A percentile compares a stretch with the other conserved stretches of the same genome.
Conservation (phyloP, 1,284 basidiomycete genomes). For the Moesziomyces sp. region DNA sequence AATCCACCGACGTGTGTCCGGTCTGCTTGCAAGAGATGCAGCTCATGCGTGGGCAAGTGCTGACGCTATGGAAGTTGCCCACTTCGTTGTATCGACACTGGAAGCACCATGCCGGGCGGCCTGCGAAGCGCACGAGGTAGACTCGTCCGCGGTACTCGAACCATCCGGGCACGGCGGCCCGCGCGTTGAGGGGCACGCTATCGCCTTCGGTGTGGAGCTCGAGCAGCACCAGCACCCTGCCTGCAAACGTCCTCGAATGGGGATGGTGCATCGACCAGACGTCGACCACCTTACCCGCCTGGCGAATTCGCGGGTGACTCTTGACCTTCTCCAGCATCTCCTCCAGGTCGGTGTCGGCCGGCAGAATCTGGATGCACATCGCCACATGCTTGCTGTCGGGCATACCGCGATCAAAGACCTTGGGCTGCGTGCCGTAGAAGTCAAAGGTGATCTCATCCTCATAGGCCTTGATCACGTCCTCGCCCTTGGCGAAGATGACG, state of each 20-base stretch:
- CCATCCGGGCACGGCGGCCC: constrained; percentile 28
- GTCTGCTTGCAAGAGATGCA: constrained; percentile 23
- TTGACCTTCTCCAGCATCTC: constrained; percentile 1
- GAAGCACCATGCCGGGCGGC: constrained; percentile 35
- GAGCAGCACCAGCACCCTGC: constrained; percentile 32
- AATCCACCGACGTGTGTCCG: constrained; percentile 15
- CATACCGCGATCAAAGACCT: constrained; percentile 15
- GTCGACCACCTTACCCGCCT: constrained; percentile 21
- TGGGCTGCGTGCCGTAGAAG: constrained; percentile 31
- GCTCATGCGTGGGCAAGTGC: constrained; percentile 11
- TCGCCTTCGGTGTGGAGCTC: constrained; percentile 12
- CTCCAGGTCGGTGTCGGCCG: constrained; percentile 5
- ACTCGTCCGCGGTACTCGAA: constrained; percentile 16
- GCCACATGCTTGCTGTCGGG: constrained; percentile 17
- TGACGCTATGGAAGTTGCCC: constrained; percentile 23
- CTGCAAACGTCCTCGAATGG: constrained; percentile 11
- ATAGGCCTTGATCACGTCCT: constrained; percentile 30
- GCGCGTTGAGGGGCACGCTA: constrained; percentile 9
- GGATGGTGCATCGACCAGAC: constrained; percentile 22
- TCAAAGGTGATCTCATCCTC: constrained; percentile 22
- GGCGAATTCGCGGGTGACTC: constrained; percentile 3
- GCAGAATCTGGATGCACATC: constrained; percentile 32
- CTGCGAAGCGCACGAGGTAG: constrained; percentile 29
- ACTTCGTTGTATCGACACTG: constrained; percentile 22
- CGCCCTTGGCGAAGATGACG: constrained; percentile 23